Evolutionary conservation across 1,284 basidiomycete genomes (phyloP).

Genomic region (Sporisorium scitamineum): DNA sequence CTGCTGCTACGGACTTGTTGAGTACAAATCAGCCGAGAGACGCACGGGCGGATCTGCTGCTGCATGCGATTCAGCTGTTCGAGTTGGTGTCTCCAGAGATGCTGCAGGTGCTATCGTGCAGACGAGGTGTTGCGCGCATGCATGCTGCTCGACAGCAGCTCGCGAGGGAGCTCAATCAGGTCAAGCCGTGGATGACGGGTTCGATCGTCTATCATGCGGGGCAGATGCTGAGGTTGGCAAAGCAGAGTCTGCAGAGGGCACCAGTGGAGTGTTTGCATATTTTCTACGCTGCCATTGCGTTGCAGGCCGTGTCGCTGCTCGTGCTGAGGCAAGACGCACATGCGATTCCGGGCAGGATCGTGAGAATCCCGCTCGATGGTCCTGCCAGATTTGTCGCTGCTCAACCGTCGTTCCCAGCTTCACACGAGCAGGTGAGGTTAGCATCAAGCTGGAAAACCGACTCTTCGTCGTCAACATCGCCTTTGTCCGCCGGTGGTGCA

Average conservation of each 20-base stretch:
- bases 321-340: conserved; percentile 9
- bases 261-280: conserved; percentile 26
- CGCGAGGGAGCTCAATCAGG: conserved; percentile 4
- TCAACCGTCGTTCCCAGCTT: background rate
- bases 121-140: conserved; percentile 23
- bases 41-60: conserved; percentile 20
- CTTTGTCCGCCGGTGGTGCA: conserved; percentile 7
- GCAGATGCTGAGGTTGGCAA: conserved; percentile 20
- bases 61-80: conserved; percentile 24
- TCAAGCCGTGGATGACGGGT: conserved; percentile 12
- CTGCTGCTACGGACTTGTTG: conserved; percentile 16
- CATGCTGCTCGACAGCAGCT: conserved; percentile 14
- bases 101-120: conserved; percentile 26
- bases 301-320: conserved; percentile 21
- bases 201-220: conserved; percentile 20
- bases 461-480: conserved; percentile 12
- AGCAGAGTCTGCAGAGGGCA: conserved; percentile 19
- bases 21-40: conserved; percentile 18
- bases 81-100: conserved; percentile 20
- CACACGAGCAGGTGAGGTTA: background rate
- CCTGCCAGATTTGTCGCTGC: background rate
- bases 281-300: conserved; percentile 22
- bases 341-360: conserved; percentile 3
- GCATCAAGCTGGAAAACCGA: background rate
- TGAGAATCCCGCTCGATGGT: conserved; percentile 17